Evolutionary conservation across 805 yeast genomes (phyloP), one percentile per base, ranked within the genome.

Genomic region (Peterozyma xylosa): DNA sequence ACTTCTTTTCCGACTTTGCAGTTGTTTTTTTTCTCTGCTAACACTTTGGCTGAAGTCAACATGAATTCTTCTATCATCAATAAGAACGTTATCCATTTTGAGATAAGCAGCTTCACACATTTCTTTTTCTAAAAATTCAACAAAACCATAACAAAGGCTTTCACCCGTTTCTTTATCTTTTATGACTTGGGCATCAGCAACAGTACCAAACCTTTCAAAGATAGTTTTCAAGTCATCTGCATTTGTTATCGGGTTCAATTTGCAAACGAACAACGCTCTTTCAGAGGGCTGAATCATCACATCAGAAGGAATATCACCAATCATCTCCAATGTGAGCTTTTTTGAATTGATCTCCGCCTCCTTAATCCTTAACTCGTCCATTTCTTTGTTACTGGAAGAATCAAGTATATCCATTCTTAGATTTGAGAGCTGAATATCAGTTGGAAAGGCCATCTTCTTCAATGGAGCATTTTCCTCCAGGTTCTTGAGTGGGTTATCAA

Each of bases 21-120:
- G 27, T 21, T 21, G 27, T 21, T 15, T 33, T 33, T 30, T 48
- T 39, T 37, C 37, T 15, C 38, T 47, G 16, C 48, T 43, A 9
- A 71, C 69, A 56, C 80, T 71, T 54, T 82, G 89, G 47, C 82
- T 73, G 63, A 82, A 82, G 56, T 82, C 88, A 37, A 82, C 84
- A 47, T 77, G 77, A 17, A 82, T 73, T 43, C 83, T 64, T 36
- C 73, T 56, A 45, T 82, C 88, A 54, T 82, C 89, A 34, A 82
- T 78, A 38, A 80, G 53, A 3, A 76, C 82, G 13, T 73, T 74
- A 35, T 79, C 77, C 78, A 82, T 75, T 53, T 75, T 76, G 44
- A 66, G 58, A 54, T 78, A 82, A 0, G 88, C 88, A n/a, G 53
- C 49, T 48, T 82, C 87, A 41, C 85, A 81, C 33, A 69, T 67